These are phyloP conservation scores for Leucaena leucocephala DNA, from an alignment of 306 rosid species.

Conservation along the genomic window DNA sequence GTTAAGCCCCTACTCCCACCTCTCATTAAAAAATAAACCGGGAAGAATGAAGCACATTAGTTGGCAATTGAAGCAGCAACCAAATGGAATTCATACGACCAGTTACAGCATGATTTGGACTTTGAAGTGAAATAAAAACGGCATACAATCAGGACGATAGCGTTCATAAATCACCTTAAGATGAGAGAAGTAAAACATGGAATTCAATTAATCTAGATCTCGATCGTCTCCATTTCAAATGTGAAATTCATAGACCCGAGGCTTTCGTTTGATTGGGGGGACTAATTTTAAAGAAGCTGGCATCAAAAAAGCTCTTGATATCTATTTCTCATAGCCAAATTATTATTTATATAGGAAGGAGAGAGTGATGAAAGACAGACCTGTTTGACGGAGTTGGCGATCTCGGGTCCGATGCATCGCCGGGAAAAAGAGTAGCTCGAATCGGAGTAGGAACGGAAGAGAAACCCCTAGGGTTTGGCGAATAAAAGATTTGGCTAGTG, in stretches of 20 bases:
- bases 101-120: background rate
- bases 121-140: background rate
- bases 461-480: constrained; percentile 52
- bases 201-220: background rate
- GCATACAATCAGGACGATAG: background rate
- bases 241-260: background rate
- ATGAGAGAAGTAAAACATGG: background rate
- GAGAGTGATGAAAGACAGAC: constrained; percentile 30
- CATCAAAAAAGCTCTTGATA: background rate
- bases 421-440: constrained; percentile 94
- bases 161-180: background rate
- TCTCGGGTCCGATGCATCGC: constrained; percentile 98
- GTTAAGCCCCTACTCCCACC: background rate
- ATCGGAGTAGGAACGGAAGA: constrained; percentile 67
- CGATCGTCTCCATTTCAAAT: background rate
- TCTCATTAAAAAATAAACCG: background rate
- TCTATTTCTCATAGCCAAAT: background rate
- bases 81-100: background rate
- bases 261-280: too few relatives aligned
- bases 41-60: background rate
- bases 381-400: constrained; percentile 92
- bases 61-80: constrained; percentile 8
- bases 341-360: background rate
- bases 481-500: constrained; percentile 43
- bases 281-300: background rate